Conservation (phyloP, 306 rosid species). For the Citrullus mucosospermus region DNA sequence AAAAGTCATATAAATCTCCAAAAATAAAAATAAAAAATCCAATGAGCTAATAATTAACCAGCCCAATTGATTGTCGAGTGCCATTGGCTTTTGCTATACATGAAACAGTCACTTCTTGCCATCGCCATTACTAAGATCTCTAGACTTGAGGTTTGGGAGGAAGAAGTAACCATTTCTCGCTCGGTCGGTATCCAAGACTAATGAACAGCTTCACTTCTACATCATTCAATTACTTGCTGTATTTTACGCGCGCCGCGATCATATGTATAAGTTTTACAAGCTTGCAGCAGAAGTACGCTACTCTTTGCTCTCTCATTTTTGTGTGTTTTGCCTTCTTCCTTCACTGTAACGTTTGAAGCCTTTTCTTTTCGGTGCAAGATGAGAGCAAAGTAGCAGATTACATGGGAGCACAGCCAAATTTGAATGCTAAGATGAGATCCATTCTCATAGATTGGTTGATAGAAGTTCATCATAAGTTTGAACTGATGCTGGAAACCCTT, state of each 20-base stretch:
- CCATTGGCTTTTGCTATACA: too few relatives aligned
- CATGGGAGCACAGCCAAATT: conserved; percentile 52
- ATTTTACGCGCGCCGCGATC: conserved; percentile 19
- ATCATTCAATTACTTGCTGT: too few relatives aligned
- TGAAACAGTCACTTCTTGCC: too few relatives aligned
- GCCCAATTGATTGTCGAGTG: too few relatives aligned
- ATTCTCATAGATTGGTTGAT: conserved; percentile 84
- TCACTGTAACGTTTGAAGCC: background rate
- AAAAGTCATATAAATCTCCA: too few relatives aligned
- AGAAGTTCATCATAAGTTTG: conserved; percentile 74
- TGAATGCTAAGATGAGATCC: conserved; percentile 77
- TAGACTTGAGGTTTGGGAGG: too few relatives aligned
- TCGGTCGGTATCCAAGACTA: too few relatives aligned
- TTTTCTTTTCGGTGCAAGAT: conserved; percentile 19
- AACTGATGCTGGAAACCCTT: conserved; percentile 71
- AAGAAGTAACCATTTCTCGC: too few relatives aligned
- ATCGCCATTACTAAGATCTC: too few relatives aligned
- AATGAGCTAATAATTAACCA: too few relatives aligned
- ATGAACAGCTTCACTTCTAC: too few relatives aligned
- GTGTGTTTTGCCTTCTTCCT: background rate
- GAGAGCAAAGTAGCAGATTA: conserved; percentile 41
- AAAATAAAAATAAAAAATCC: too few relatives aligned
- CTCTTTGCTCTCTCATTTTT: background rate
- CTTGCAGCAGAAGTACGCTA: conserved; percentile 37
- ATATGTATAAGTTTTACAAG: conserved; percentile 50